Base-by-base conservation (phyloP, 169 alveolate genomes). In the Cyclospora cayetanensis region DNA sequence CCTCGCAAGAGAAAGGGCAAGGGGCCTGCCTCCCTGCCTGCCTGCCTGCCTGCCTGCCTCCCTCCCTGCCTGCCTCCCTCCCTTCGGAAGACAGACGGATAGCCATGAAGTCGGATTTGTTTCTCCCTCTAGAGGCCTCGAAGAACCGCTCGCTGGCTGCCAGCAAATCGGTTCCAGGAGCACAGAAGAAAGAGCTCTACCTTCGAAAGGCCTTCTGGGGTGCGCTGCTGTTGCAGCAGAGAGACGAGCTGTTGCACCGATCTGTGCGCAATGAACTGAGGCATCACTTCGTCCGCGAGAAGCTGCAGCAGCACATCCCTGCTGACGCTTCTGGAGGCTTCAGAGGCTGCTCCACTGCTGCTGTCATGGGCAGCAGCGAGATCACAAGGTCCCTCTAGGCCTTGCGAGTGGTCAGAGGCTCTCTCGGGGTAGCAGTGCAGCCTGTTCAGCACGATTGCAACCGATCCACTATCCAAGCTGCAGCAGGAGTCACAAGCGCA, bases 251-350 rank as follows among this genome's bases (percentile, higher is more conserved):
- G 77, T 18, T 65, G 41, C 39, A 65, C 41, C 12, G 77, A 65
- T 65, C 43, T 41, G 31, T 65, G 77, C 77, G 77, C 37, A 18
- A 65, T 11, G 37, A 65, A 65, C 41, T 65, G 77, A n/a, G 77
- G 77, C 77, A 65, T 65, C 15, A 65, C 31, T 41, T 65, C 77
- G 31, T 65, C 77, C 2, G 77, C 77, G 2, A 65, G 77, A 5
- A 65, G 77, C 77, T 65, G 77, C 77, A 65, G 77, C 77, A 65
- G 77, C 77, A 65, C 31, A 27, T 65, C 77, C 41, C 77, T 65
- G 77, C 77, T 65, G 77, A 35, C 31, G 77, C 77, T 65, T 35
- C 41, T 65, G 77, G n/a, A n/a, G n/a, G n/a, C 77, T 65, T 35
- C 41, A 27, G 77, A 4, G n/a, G 77, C 77, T 65, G 77, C 77